A percentile compares a stretch with the other conserved stretches of the same genome.
Conservation (phyloP, 2,329 filamentous ascomycete species). For the Ophiostoma sp. region DNA sequence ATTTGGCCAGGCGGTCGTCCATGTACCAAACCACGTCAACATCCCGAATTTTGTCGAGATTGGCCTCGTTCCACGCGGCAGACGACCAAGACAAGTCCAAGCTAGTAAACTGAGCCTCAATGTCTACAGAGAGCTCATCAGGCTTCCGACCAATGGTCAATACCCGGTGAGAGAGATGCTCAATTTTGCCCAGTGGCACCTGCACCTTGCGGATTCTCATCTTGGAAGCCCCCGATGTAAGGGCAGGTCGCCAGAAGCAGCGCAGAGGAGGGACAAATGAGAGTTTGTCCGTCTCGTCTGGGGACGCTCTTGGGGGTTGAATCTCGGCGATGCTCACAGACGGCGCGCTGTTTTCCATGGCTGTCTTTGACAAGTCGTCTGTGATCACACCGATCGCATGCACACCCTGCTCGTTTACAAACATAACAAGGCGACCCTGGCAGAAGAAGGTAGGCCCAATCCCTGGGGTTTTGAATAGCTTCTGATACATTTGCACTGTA, state of each 20-base stretch:
- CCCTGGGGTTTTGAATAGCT: slow-evolving; percentile 74
- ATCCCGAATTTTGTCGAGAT: slow-evolving; percentile 79
- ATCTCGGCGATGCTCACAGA: slow-evolving; percentile 79
- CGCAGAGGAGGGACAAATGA: slow-evolving; percentile 77
- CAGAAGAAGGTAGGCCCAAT: slow-evolving; percentile 73
- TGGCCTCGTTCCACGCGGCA: slow-evolving; percentile 78
- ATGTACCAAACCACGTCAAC: slow-evolving; percentile 78
- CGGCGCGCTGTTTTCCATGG: slow-evolving; percentile 57
- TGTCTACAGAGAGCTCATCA: background rate
- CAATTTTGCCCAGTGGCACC: slow-evolving; percentile 74
- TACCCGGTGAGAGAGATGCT: slow-evolving; percentile 75
- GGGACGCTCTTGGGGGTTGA: slow-evolving; percentile 63
- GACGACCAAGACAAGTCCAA: slow-evolving; percentile 74
- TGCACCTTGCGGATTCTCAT: slow-evolving; percentile 68
- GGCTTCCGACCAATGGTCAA: slow-evolving; percentile 28
- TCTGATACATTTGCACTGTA: slow-evolving; percentile 78
- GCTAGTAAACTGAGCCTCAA: slow-evolving; percentile 63
- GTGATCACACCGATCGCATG: slow-evolving; percentile 75
- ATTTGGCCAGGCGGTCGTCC: slow-evolving; percentile 66
- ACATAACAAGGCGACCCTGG: slow-evolving; percentile 75
- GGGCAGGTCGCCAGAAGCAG: slow-evolving; percentile 58
- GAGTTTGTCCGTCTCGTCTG: slow-evolving; percentile 80
- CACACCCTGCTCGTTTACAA: slow-evolving; percentile 73
- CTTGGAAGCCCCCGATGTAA: slow-evolving; percentile 67
- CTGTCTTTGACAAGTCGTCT: slow-evolving; percentile 52